A percentile compares a stretch with the other conserved stretches of the same genome.
phyloP scores from a whole-genome alignment of 371 early-diverging fungal genomes.

The Apophysomyces ossiformis region DNA sequence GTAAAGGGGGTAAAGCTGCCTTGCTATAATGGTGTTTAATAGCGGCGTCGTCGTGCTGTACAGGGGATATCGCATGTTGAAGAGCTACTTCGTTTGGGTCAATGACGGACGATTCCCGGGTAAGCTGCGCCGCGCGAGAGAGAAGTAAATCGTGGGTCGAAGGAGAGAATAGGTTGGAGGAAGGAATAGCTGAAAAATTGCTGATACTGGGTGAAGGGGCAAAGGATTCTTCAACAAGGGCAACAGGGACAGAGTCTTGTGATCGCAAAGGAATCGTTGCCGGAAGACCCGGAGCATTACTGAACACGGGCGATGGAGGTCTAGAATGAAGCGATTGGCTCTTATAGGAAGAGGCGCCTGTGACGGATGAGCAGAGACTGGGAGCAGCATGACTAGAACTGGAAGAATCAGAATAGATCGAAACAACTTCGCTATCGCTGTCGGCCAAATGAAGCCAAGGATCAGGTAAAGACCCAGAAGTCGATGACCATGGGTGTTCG shows the following conservation, averaged over 20 bases:
- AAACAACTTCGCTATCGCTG: slow-evolving; percentile 6
- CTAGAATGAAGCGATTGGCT: slow-evolving; percentile 33
- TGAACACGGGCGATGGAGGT: slow-evolving; percentile 42
- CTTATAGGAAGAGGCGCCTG: slow-evolving; percentile 27
- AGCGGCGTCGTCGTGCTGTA: neutral
- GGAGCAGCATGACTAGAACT: slow-evolving; percentile 29
- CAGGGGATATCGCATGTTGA: neutral
- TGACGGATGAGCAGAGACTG: slow-evolving; percentile 38
- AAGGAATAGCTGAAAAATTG: slow-evolving; percentile 8
- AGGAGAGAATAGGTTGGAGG: slow-evolving; percentile 14
- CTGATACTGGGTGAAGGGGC: slow-evolving; percentile 18
- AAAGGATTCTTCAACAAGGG: slow-evolving; percentile 35
- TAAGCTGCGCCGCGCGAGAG: slow-evolving; percentile 3
- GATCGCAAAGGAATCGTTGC: slow-evolving; percentile 35
- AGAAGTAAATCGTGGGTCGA: slow-evolving; percentile 5
- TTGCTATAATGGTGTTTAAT: slow-evolving; percentile 6
- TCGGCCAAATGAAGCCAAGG: neutral
- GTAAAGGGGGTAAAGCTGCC: slow-evolving; percentile 17
- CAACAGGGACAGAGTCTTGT: slow-evolving; percentile 16
- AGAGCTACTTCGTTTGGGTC: neutral
- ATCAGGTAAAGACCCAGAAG: neutral
- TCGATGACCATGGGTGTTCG: neutral
- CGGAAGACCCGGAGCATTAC: slow-evolving; percentile 45
- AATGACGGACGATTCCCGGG: slow-evolving; percentile 1
- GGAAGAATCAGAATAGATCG: slow-evolving; percentile 34